Percentiles rank a stretch among this genome's conserved stretches.
phyloP scores from a whole-genome alignment of 208 protist species.

The Leishmania braziliensis region DNA sequence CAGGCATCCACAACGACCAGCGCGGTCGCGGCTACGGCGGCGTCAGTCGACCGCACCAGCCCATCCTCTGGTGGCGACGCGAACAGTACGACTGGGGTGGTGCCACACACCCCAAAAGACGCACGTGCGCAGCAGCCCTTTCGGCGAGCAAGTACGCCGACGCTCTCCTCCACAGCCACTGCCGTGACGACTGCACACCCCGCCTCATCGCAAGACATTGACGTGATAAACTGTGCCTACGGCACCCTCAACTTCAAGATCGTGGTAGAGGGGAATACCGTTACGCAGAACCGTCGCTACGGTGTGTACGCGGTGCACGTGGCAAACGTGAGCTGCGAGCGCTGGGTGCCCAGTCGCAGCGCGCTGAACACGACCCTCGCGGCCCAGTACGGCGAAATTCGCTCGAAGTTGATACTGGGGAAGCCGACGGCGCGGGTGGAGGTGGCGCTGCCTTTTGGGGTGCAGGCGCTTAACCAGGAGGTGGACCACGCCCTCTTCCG shows the following conservation, averaged over 20 bases:
- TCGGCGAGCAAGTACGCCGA: neutral
- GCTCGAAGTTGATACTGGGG: slow-evolving; percentile 42
- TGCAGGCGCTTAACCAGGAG: slow-evolving; percentile 37
- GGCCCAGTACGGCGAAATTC: slow-evolving; percentile 46
- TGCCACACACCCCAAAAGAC: neutral
- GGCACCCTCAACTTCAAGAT: slow-evolving; percentile 32
- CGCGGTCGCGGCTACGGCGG: neutral
- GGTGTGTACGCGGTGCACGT: slow-evolving; percentile 77
- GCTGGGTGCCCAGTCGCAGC: slow-evolving; percentile 30
- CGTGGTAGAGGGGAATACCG: slow-evolving; percentile 65
- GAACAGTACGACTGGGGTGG: neutral
- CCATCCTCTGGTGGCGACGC: neutral
- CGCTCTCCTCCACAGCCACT: neutral
- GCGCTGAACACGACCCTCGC: slow-evolving; percentile 40
- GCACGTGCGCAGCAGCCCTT: neutral
- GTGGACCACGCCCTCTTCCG: slow-evolving; percentile 53
- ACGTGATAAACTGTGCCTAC: slow-evolving; percentile 20
- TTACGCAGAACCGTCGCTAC: slow-evolving; percentile 45
- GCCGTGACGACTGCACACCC: neutral
- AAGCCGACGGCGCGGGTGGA: slow-evolving; percentile 12
- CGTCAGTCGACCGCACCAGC: neutral
- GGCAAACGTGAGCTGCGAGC: slow-evolving; percentile 50
- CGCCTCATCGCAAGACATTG: neutral
- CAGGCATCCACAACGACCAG: slow-evolving; percentile 12
- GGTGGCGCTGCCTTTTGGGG: slow-evolving; percentile 37